Base-by-base conservation (phyloP, 2,329 filamentous ascomycete genomes). In the Periglandula ipomoeae region DNA sequence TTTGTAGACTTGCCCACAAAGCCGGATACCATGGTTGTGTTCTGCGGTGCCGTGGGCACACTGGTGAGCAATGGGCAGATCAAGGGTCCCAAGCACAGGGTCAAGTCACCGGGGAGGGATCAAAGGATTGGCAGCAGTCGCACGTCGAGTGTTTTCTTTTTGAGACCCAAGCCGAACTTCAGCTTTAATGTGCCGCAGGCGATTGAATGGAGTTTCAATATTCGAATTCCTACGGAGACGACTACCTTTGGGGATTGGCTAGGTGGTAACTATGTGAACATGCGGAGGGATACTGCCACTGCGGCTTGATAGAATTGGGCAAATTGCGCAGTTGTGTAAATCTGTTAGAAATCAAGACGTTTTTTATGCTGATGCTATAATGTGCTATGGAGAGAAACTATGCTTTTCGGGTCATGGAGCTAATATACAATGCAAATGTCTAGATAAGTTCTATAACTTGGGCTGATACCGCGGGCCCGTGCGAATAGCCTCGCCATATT, bases 401-500 rank as follows among this genome's bases (percentile, higher is more conserved):
- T n/a, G n/a, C n/a, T n/a, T n/a, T n/a, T n/a, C n/a, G n/a, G n/a
- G n/a, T n/a, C n/a, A n/a, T n/a, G n/a, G n/a, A n/a, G n/a, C n/a
- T n/a, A n/a, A n/a, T n/a, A n/a, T n/a, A n/a, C n/a, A n/a, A n/a
- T n/a, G n/a, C n/a, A n/a, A n/a, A n/a, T n/a, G n/a, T n/a, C n/a
- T n/a, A n/a, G n/a, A n/a, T n/a, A n/a, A n/a, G n/a, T n/a, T 24
- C 24, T 38, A 46, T 23, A 46, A 22, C 23, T 27, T 46, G 5
- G 32, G 30, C 13, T 38, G 44, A 22, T 26, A 46, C n/a, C 44
- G 44, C 8, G 11, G 22, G 20, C 34, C 38, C 3, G 44, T 38
- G 7, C 79, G 67, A 46, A 82, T 81, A 49, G 60, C 62, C 32
- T 70, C 70, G 0, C 79, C 79, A 55, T 76, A 82, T 26, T 70